Evolutionary conservation across 345 rosid genomes (phyloP), one percentile per base, ranked within the genome.

Genomic region (Brassica incana): DNA sequence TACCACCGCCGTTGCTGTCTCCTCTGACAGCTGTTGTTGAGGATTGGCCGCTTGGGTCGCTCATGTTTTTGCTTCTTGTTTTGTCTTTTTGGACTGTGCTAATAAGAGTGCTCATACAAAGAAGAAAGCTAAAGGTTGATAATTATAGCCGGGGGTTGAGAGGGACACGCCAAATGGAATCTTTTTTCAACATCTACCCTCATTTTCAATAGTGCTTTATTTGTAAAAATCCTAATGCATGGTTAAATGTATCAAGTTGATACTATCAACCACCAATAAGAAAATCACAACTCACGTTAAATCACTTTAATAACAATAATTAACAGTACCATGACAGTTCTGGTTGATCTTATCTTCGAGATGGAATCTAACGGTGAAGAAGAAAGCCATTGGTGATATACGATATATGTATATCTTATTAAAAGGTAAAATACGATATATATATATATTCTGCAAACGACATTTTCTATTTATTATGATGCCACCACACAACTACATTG

Each of bases 31-130:
- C 48, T 9, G 59, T 74, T 67, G 82, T 16, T 63, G 78, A 74
- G 69, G 75, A 11, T 36, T 74, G 75, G 74, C 71, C 75, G 3
- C 59, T 52, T 36, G 83, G 78, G 32, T 80, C 78, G 50, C 78
- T 80, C 83, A 80, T 79, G 35, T 50, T 68, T 62, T 35, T 71
- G 7, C 64, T 56, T 78, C 36, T 50, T 64, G 25, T 60, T 62
- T 14, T 73, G 29, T 30, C 45, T 45, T 63, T n/a, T 35, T 73
- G 36, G 29, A 74, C 77, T 72, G 38, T 73, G 9, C 77, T 72
- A 52, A 71, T 70, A 65, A 72, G 38, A 14, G 54, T 58, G 77
- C 38, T 78, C 40, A 23, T 68, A 58, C 27, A 56, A 27, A 30
- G 30, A 5, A 63, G 65, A 5, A 20, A 43, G 7, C 58, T 14